Percentiles rank a stretch among this genome's conserved stretches.
phyloP scores from a whole-genome alignment of 2,329 filamentous ascomycete genomes.

The Colletotrichum lupini region DNA sequence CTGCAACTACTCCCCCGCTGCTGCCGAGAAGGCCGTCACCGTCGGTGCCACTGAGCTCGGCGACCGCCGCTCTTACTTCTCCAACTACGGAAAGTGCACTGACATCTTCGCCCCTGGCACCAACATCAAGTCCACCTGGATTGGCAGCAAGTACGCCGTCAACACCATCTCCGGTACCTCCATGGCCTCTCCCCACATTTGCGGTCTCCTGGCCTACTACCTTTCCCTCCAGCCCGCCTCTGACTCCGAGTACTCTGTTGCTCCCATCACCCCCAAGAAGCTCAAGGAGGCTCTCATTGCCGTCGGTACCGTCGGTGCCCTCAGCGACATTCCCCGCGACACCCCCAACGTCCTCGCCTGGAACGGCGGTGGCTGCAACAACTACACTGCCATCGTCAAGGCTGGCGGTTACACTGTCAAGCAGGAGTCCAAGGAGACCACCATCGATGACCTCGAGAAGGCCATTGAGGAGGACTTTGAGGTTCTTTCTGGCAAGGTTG shows the following conservation, averaged over 20 bases:
- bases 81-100: conserved; percentile 99
- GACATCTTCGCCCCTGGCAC: conserved; percentile 98
- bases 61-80: conserved; percentile 99
- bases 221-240: conserved; percentile 92
- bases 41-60: conserved; percentile 94
- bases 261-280: conserved; percentile 90
- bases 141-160: conserved; percentile 92
- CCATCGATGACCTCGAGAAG: conserved; percentile 70
- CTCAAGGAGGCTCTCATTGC: conserved; percentile 89
- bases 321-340: conserved; percentile 84
- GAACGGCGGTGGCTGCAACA: conserved; percentile 96
- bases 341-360: conserved; percentile 97
- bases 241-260: conserved; percentile 92
- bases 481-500: conserved; percentile 66
- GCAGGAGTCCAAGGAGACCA: conserved; percentile 54
- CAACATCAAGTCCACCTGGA: conserved; percentile 98
- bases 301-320: conserved; percentile 81
- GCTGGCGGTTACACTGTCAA: conserved; percentile 76
- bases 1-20: conserved; percentile 98
- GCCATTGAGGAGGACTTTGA: conserved; percentile 71
- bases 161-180: conserved; percentile 99
- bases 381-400: conserved; percentile 86
- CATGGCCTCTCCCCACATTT: conserved; percentile 98
- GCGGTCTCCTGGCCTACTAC: conserved; percentile 96
- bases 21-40: conserved; percentile 90